A percentile compares a stretch with the other conserved stretches of the same genome.
Evolutionary conservation across 2,329 filamentous ascomycete species (phyloP).

Genomic region (Xylariomycetidae sp.): DNA sequence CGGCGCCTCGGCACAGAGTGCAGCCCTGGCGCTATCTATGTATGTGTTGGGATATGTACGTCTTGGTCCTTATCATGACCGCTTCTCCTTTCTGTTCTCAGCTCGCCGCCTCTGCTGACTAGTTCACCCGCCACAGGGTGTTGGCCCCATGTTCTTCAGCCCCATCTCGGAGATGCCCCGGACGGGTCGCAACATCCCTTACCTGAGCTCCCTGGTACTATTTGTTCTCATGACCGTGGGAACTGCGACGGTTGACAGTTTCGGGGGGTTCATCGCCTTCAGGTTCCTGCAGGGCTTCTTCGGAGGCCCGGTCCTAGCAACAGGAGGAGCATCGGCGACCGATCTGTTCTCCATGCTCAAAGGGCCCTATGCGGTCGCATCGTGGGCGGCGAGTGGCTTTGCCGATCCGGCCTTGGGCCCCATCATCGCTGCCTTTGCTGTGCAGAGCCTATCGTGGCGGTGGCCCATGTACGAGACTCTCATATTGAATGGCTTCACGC

Average conservation of each 20-base stretch:
- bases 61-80: not conserved
- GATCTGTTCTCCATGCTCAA: slow-evolving; percentile 52
- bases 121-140: too few relatives aligned
- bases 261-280: slow-evolving; percentile 58
- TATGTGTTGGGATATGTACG: not conserved
- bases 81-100: not conserved
- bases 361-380: slow-evolving; percentile 54
- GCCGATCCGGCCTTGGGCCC: slow-evolving; percentile 55
- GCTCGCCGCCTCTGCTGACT: slow-evolving; percentile 21
- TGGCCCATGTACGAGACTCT: slow-evolving; percentile 59
- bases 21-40: not conserved
- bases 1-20: not conserved
- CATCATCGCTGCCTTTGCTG: slow-evolving; percentile 55
- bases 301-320: slow-evolving; percentile 61
- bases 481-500: slow-evolving; percentile 54
- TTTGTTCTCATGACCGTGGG: slow-evolving; percentile 66
- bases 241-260: slow-evolving; percentile 58
- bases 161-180: slow-evolving; percentile 63
- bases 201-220: slow-evolving; percentile 62
- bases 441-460: slow-evolving; percentile 54
- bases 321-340: slow-evolving; percentile 46
- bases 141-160: slow-evolving; percentile 61
- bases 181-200: slow-evolving; percentile 64
- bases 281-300: slow-evolving; percentile 64
- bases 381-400: slow-evolving; percentile 53